Evolutionary conservation across 1,284 basidiomycete species (phyloP).

Genomic region (Boletus semigastroideus): DNA sequence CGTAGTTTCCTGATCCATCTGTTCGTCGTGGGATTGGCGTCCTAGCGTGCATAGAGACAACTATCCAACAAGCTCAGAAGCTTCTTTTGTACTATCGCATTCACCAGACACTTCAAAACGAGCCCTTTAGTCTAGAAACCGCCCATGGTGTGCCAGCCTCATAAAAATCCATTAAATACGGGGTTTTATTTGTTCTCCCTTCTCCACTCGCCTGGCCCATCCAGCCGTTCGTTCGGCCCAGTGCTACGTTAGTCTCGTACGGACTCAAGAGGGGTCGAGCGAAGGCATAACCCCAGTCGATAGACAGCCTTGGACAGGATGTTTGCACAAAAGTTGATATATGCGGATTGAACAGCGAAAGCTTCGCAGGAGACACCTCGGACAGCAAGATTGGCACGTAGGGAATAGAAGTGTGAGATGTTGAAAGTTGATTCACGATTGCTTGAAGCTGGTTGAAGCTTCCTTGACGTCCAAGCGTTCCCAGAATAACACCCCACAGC

Average conservation of each 20-base stretch:
- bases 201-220: slow-evolving; percentile 41
- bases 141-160: slow-evolving; percentile 76
- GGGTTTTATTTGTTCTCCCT: slow-evolving; percentile 36
- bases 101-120: slow-evolving; percentile 14
- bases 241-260: slow-evolving; percentile 90
- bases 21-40: neutral
- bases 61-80: neutral
- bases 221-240: slow-evolving; percentile 74
- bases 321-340: slow-evolving; percentile 93
- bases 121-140: slow-evolving; percentile 49
- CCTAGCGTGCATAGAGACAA: neutral
- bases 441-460: slow-evolving; percentile 89
- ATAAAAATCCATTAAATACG: slow-evolving; percentile 98
- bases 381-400: slow-evolving; percentile 91
- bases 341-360: slow-evolving; percentile 79
- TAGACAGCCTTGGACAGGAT: slow-evolving; percentile 92
- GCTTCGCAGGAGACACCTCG: slow-evolving; percentile 93
- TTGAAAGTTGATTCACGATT: slow-evolving; percentile 67
- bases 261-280: slow-evolving; percentile 86
- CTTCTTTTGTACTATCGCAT: neutral
- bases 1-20: neutral
- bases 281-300: slow-evolving; percentile 99
- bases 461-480: slow-evolving; percentile 94
- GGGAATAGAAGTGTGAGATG: slow-evolving; percentile 58
- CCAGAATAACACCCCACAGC: slow-evolving; percentile 94